Base-by-base conservation (phyloP, 1,284 basidiomycete species). In the Clitocybe nebularis region DNA sequence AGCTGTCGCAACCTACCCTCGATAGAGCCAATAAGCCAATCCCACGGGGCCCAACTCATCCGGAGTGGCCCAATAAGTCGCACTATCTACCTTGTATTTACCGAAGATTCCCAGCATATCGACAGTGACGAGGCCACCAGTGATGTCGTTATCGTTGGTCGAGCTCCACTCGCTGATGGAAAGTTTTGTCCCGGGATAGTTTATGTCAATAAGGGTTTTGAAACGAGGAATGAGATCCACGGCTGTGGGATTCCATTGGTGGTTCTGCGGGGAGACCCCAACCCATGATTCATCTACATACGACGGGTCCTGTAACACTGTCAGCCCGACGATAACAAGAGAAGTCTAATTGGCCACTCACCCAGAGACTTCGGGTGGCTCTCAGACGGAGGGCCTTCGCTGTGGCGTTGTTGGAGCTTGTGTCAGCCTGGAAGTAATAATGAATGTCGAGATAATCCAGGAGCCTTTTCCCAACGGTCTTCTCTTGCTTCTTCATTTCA, bases 231-330 rank as follows among this genome's bases (percentile, higher is more conserved):
- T 63, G 36, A 76, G 64, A 46, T 57, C 49, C 25, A 76, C 63
- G 16, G 54, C 47, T 10, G 60, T 67, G 4, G 70, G 62, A 51
- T 72, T 66, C 51, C 64, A 67, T 55, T 76, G 68, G 45, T 69
- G 65, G 53, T 72, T 72, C 48, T 69, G 68, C 16, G 66, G 60
- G 41, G 47, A 44, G 4, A 52, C 51, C 19, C 68, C 72, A 38
- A 72, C 58, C 70, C 70, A 76, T 2, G 74, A 76, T 53, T 76
- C 74, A 44, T 76, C 74, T 43, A 70, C 62, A 47, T 75, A 75
- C n/a, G 59, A 56, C 4, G 66, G 55, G 46, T 74, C 72, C 67
- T 67, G 37, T 23, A 20, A 32, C 13, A 11, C 20, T 9, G 24
- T 42, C 39, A 43, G 23, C 28, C 44, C 28, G n/a, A 43, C 23